Percentiles rank a stretch among this genome's conserved stretches.
Conservation (phyloP, 345 rosid genomes). For the Xanthoceras sorbifolium region DNA sequence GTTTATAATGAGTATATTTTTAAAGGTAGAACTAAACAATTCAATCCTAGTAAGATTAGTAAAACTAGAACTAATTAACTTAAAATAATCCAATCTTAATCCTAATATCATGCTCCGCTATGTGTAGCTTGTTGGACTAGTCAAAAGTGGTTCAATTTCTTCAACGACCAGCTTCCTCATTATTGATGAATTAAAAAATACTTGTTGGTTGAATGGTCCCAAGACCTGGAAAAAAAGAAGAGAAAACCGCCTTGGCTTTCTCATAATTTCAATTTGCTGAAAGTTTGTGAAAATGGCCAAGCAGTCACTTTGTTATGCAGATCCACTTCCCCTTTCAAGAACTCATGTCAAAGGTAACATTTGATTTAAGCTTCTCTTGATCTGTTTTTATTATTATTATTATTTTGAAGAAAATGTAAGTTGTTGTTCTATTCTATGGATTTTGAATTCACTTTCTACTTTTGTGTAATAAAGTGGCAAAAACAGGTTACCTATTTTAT, state of each 20-base stretch:
- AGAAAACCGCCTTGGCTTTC: neutral
- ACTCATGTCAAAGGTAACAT: conserved; percentile 21
- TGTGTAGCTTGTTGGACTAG: too few species aligned
- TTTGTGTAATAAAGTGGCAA: neutral
- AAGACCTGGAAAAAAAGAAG: neutral
- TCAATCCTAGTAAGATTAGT: too few species aligned
- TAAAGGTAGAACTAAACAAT: too few species aligned
- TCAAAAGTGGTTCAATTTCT: neutral
- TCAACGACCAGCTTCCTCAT: too few species aligned
- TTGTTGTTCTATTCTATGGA: neutral
- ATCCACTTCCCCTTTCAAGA: conserved; percentile 20
- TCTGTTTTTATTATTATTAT: too few species aligned
- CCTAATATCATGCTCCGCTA: too few species aligned
- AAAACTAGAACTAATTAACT: too few species aligned
- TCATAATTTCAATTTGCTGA: neutral
- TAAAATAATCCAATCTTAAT: too few species aligned
- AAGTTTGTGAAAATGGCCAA: conserved; percentile 19
- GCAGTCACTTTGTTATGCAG: conserved; percentile 9
- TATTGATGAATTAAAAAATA: too few species aligned
- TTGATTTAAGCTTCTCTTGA: neutral
- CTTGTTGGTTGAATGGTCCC: neutral
- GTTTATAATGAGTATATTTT: too few species aligned
- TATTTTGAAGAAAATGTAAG: too few species aligned
- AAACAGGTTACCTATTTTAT: too few species aligned
- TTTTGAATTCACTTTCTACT: neutral